Evolutionary conservation across 192 early-diverging fungal genomes (phyloP).

Genomic region (Entomortierella chlamydospora): DNA sequence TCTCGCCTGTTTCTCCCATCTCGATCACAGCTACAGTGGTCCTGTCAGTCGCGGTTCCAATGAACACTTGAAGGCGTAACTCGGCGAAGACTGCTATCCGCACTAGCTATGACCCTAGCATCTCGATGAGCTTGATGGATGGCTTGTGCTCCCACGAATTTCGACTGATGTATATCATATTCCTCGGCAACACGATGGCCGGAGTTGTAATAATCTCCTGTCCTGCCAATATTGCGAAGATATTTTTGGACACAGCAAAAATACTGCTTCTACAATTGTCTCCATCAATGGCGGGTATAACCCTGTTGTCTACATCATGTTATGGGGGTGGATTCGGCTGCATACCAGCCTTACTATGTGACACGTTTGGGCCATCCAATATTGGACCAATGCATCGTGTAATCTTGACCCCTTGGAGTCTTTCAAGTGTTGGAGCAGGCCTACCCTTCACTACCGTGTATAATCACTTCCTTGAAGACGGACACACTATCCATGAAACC

Average conservation of each 20-base stretch:
- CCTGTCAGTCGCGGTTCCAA: slow-evolving; percentile 11
- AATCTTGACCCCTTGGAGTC: slow-evolving; percentile 81
- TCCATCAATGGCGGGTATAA: slow-evolving; percentile 73
- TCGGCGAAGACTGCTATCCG: slow-evolving; percentile 12
- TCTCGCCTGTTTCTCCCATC: slow-evolving; percentile 25
- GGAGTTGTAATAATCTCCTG: slow-evolving; percentile 72
- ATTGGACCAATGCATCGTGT: slow-evolving; percentile 79
- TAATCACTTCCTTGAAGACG: slow-evolving; percentile 56
- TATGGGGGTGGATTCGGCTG: slow-evolving; percentile 84
- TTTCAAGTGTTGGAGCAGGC: slow-evolving; percentile 79
- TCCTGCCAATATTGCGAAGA: slow-evolving; percentile 63
- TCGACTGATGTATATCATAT: slow-evolving; percentile 69
- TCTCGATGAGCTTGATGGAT: slow-evolving; percentile 65
- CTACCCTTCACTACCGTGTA: slow-evolving; percentile 74
- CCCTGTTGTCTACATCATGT: slow-evolving; percentile 68
- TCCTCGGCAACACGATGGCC: slow-evolving; percentile 70
- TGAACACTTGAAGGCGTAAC: slow-evolving; percentile 26
- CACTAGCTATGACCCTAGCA: slow-evolving; percentile 35
- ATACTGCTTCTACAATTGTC: slow-evolving; percentile 63
- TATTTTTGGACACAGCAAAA: slow-evolving; percentile 60
- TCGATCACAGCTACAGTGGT: slow-evolving; percentile 29
- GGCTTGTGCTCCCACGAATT: slow-evolving; percentile 68
- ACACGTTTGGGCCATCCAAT: slow-evolving; percentile 83
- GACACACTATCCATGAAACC: slow-evolving; percentile 64
- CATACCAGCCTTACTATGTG: slow-evolving; percentile 79